A percentile compares a stretch with the other conserved stretches of the same genome.
These are phyloP conservation scores for Miscanthus lutarioriparius DNA, from an alignment of 176 grass and related monocot genomes.

Conservation along the genomic window DNA sequence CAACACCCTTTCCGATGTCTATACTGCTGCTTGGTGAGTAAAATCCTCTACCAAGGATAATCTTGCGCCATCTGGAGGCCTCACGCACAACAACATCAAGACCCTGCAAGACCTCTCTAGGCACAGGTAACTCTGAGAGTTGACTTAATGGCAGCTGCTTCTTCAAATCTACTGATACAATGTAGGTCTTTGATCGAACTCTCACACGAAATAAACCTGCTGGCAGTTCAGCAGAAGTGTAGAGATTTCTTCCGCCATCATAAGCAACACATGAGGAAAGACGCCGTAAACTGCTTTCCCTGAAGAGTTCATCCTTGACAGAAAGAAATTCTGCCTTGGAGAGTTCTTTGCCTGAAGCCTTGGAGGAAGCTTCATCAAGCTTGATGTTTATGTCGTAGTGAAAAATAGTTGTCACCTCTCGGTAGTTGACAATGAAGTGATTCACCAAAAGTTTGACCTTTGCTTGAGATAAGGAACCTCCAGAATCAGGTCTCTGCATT, in stretches of 20 bases:
- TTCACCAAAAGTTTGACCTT: constrained; percentile 50
- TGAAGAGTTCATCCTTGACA: constrained; percentile 59
- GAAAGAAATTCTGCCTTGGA: constrained; percentile 52
- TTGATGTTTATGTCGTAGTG: constrained; percentile 68
- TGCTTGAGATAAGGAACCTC: constrained; percentile 27
- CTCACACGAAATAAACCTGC: constrained; percentile 38
- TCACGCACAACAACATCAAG: constrained; percentile 61
- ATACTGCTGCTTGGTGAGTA: constrained; percentile 28
- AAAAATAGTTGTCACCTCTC: constrained; percentile 32
- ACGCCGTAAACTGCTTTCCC: constrained; percentile 32
- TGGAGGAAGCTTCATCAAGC: constrained; percentile 19
- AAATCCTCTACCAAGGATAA: constrained; percentile 48
- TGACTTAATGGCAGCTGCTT: constrained; percentile 53
- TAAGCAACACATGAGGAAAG: constrained; percentile 50
- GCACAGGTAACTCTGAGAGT: constrained; percentile 47
- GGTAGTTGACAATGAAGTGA: constrained; percentile 51
- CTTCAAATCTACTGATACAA: constrained; percentile 49
- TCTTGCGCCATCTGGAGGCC: constrained; percentile 47
- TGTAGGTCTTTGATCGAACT: constrained; percentile 40
- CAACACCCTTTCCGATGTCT: constrained; percentile 25
- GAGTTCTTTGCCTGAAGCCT: constrained; percentile 45
- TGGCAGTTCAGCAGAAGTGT: constrained; percentile 46
- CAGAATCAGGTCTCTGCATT: constrained; percentile 52
- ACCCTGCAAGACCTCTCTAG: constrained; percentile 61
- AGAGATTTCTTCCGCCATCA: constrained; percentile 60